Percentiles rank a stretch among this genome's conserved stretches.
Evolutionary conservation across 1,284 basidiomycete species (phyloP).

Genomic region (Apiotrichum mycotoxinovorans): DNA sequence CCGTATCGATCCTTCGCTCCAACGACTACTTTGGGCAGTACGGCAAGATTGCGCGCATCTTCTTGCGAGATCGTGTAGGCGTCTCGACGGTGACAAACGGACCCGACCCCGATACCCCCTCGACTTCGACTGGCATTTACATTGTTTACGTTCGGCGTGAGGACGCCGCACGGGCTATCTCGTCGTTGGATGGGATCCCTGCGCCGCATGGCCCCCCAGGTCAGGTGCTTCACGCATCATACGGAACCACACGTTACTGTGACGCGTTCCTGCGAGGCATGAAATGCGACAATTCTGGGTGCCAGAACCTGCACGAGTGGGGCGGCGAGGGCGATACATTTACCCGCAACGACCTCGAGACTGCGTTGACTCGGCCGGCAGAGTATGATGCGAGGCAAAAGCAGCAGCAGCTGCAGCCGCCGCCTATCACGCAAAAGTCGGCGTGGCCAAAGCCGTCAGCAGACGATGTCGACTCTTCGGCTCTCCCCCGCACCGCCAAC

Average conservation of each 20-base stretch:
- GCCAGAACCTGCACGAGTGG: constrained; percentile 95
- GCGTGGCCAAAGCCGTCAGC: constrained; percentile 37
- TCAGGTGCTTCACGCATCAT: constrained; percentile 83
- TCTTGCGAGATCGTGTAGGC: constrained; percentile 79
- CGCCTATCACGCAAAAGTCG: constrained; percentile 30
- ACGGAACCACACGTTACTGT: constrained; percentile 98
- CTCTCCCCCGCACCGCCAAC: constrained; percentile 73
- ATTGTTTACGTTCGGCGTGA: constrained; percentile 93
- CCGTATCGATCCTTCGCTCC: constrained; percentile 88
- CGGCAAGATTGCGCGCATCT: constrained; percentile 94
- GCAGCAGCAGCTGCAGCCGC: constrained; percentile 33
- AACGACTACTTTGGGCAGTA: constrained; percentile 99
- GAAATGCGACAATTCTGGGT: constrained; percentile 67
- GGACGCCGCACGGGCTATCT: constrained; percentile 90
- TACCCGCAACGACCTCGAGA: constrained; percentile 85
- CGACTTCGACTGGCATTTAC: constrained; percentile 76
- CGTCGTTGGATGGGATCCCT: constrained; percentile 84
- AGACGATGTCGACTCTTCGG: constrained; percentile 48
- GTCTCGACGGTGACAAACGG: constrained; percentile 48
- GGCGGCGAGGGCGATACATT: constrained; percentile 97
- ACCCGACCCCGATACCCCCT: constrained; percentile 49
- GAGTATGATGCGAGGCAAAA: constrained; percentile 48
- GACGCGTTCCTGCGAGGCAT: constrained; percentile 87
- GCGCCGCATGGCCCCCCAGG: constrained; percentile 70
- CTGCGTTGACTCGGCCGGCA: constrained; percentile 55